Evolutionary conservation across 805 yeast species (phyloP), one percentile per base, ranked within the genome.

Genomic region (Candida dajiaensis): DNA sequence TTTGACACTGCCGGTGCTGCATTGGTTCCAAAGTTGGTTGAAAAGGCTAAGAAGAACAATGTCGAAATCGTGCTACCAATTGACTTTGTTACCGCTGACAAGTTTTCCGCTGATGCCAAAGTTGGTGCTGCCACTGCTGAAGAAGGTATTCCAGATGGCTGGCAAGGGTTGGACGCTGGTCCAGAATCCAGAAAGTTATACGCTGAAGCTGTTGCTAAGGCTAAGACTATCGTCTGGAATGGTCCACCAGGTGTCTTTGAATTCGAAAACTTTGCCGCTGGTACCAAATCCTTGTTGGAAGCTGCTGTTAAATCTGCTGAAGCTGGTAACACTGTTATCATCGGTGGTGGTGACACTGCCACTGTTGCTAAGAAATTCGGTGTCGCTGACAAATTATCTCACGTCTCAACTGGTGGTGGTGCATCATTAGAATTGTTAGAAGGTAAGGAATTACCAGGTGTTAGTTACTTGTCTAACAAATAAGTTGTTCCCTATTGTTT

Each of bases 191-290:
- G 80, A 64, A 78, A 81, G 71, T 77, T 85, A 59, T 94, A 86
- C 68, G 79, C 83, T 57, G 82, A 74, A 57, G 83, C 96, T 55
- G 88, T 94, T 61, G 85, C 85, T 56, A 78, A 84, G 73, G 95
- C 99, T 61, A 89, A 92, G 83, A 94, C 99, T 64, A 92, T 94
- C 64, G 94, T 94, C 68, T 94, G 99, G 99, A 94, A 94, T 78
- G 99, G 99, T 70, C 99, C 99, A 56, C 97, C 99, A 73, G 99
- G 99, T 80, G 99, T 94, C 62, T 94, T 94, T 70, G 99, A 94
- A 78, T 94, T 94, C 66, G 96, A 88, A 59, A 78, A 78, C 64
- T 94, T 94, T 68, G 85, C 97, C 59, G 72, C 72, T 50, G 98
- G 98, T 74, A 92, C 98, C 67, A 87, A 90, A 76, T 70, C 89